Base-by-base conservation (phyloP, 192 early-diverging fungal genomes). In the Chytriomyces sp. region DNA sequence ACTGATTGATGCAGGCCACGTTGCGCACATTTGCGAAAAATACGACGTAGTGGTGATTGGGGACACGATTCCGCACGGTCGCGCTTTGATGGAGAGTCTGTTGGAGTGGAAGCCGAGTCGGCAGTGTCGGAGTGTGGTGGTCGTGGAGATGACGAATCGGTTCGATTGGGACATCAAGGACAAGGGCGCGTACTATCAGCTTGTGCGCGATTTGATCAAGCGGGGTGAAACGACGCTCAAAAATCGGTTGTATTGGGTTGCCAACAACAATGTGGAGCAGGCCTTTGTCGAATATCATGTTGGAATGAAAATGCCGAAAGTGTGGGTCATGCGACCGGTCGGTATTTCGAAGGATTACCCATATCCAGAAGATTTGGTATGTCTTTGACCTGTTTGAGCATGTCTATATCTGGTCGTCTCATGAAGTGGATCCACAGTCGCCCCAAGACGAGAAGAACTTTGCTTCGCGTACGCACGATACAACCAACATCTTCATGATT, bases 91-190 rank as follows among this genome's bases (percentile, higher is more conserved):
- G 22, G 30, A 61, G 22, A 25, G 17, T 28, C 39, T 36, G n/a
- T 19, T 38, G 6, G 39, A 39, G 4, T 19, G 10, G 12, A 32
- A 53, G 33, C 52, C 49, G 1, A 12, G 3, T 4, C 25, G 55
- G 52, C 31, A 52, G 37, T 68, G 65, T 55, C 14, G n/a, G 5
- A 25, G 17, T 14, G 30, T 25, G 12, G 36, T 68, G 5, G 26
- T 68, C 25, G 44, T 68, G 7, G 65, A 68, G 30, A 68, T 68
- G 65, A 68, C 65, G 22, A 68, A 68, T 34, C 65, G 65, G 14
- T 68, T 68, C 33, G 54, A 68, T 22, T 72, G 70, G 70, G 70
- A 64, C 31, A 26, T 63, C 5, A 30, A 52, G 30, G 65, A 68
- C 28, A 68, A 39, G 33, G 25, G 19, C 44, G 44, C 26, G 28